Evolutionary conservation across 1,139 yeast species (phyloP).

Genomic region (Yamadazyma buinensis): DNA sequence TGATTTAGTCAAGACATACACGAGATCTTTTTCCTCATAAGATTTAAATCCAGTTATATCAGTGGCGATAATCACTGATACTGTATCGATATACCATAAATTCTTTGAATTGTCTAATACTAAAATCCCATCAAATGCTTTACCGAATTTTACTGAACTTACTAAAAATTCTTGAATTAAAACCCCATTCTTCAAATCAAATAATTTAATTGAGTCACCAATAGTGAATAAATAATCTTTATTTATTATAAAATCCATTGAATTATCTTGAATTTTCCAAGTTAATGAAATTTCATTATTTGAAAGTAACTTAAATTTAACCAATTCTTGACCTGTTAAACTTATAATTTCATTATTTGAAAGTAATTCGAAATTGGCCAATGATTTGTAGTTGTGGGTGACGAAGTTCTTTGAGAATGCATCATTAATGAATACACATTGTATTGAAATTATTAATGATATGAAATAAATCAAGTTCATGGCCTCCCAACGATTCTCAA

Average conservation of each 20-base stretch:
- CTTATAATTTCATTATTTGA: slow-evolving; percentile 22
- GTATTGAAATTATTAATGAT: slow-evolving; percentile 1
- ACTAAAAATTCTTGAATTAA: slow-evolving; percentile 3
- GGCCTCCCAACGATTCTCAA: neutral
- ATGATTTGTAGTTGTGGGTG: slow-evolving; percentile 10
- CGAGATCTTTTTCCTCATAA: slow-evolving; percentile 9
- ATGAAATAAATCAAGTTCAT: slow-evolving; percentile 1
- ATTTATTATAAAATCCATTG: slow-evolving; percentile 13
- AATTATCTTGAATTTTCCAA: slow-evolving; percentile 15
- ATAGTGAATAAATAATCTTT: slow-evolving; percentile 7
- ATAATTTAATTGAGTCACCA: slow-evolving; percentile 5
- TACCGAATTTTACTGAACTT: slow-evolving; percentile 3
- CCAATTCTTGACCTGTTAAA: slow-evolving; percentile 23
- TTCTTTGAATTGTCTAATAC: slow-evolving; percentile 3
- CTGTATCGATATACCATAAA: slow-evolving; percentile 2
- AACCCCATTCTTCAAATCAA: slow-evolving; percentile 8
- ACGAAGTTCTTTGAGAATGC: slow-evolving; percentile 35
- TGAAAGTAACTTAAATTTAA: slow-evolving; percentile 17
- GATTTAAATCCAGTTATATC: slow-evolving; percentile 6
- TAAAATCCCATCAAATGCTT: slow-evolving; percentile 8
- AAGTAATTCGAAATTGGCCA: slow-evolving; percentile 9
- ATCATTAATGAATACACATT: slow-evolving; percentile 22
- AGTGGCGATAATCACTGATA: neutral
- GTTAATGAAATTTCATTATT: slow-evolving; percentile 6
- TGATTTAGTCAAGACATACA: slow-evolving; percentile 13